Conservation (phyloP, 805 yeast genomes). For the Torulaspora indica region DNA sequence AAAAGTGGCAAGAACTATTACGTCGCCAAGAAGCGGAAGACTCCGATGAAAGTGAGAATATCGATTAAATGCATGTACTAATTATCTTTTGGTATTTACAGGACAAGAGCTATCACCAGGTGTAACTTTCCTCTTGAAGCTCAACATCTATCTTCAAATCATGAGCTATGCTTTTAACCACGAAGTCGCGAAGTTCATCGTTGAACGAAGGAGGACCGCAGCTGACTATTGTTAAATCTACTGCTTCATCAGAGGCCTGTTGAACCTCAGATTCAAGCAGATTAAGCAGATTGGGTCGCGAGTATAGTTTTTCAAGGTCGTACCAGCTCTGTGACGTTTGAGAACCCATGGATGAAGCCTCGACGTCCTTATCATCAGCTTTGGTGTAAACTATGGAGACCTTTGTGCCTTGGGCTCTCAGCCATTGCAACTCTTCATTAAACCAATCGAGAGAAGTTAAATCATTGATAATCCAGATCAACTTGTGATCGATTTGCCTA, state of each 20-base stretch:
- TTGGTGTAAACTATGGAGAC: conserved; percentile 17
- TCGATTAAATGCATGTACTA: background rate
- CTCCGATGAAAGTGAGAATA: background rate
- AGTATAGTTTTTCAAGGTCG: conserved; percentile 24
- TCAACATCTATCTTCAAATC: conserved; percentile 30
- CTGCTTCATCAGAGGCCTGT: conserved; percentile 33
- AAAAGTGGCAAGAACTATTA: conserved; percentile 50
- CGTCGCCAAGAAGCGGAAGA: conserved; percentile 25
- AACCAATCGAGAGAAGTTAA: conserved; percentile 48
- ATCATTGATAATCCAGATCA: conserved; percentile 62
- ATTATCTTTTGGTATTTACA: background rate
- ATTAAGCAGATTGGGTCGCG: conserved; percentile 45
- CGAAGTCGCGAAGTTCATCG: conserved; percentile 49
- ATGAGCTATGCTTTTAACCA: conserved; percentile 38
- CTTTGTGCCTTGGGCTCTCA: conserved; percentile 33
- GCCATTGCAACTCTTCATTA: conserved; percentile 37
- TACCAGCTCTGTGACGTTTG: conserved; percentile 2
- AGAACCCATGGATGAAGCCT: conserved; percentile 7
- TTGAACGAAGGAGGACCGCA: conserved; percentile 63
- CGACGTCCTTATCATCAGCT: conserved; percentile 12
- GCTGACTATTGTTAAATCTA: conserved; percentile 49
- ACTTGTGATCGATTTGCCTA: conserved; percentile 33
- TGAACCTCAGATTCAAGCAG: conserved; percentile 38
- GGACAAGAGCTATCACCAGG: conserved; percentile 22
- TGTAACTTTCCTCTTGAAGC: conserved; percentile 35